These are phyloP conservation scores for Neospora caninum DNA, from an alignment of 169 alveolate species.

Conservation along the genomic window DNA sequence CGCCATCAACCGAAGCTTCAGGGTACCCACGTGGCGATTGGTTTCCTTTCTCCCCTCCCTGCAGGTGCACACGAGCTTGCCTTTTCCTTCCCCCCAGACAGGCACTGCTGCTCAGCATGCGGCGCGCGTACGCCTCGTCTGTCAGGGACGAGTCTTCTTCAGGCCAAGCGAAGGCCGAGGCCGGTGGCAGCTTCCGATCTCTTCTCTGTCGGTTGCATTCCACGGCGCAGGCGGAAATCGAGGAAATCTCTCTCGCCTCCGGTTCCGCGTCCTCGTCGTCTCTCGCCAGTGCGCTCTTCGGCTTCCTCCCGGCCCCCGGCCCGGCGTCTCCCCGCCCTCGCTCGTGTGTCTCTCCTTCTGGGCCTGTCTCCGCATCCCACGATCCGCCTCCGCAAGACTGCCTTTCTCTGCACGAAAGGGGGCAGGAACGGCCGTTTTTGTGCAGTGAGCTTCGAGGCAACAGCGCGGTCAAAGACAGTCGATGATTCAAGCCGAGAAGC, in stretches of 20 bases:
- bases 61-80: neutral
- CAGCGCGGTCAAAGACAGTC: neutral
- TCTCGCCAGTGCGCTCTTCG: neutral
- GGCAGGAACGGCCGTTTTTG: too few species aligned
- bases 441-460: neutral
- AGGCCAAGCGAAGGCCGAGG: neutral
- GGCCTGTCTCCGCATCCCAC: neutral
- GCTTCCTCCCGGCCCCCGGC: neutral
- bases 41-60: neutral
- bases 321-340: neutral
- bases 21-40: neutral
- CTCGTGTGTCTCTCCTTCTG: neutral
- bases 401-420: too few species aligned
- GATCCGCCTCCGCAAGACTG: too few species aligned
- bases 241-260: neutral
- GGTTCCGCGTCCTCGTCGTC: neutral
- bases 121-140: conserved; percentile 36
- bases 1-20: neutral
- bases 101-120: conserved; percentile 19
- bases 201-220: neutral
- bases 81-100: neutral
- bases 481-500: neutral
- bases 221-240: neutral
- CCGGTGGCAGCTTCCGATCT: neutral
- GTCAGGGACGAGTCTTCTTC: conserved; percentile 10